Conservation (phyloP, 192 early-diverging fungal genomes). For the Podila clonocystis region DNA sequence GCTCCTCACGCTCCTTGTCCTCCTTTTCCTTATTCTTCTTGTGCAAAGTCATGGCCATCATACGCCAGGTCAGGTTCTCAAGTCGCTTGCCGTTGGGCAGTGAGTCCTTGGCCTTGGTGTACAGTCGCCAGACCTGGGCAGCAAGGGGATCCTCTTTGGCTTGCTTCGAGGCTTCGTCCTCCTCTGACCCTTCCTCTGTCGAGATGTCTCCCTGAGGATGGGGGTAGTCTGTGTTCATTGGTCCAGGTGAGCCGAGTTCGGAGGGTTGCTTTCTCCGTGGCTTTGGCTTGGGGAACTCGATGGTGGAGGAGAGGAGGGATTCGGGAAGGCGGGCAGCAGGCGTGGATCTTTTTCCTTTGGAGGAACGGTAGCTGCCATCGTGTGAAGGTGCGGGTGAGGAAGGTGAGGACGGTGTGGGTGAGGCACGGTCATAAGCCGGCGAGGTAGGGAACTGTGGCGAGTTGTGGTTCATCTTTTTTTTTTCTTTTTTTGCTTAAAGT, state of each 20-base stretch:
- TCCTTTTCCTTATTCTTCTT: slow-evolving; percentile 51
- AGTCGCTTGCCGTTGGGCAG: slow-evolving; percentile 79
- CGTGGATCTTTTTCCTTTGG: slow-evolving; percentile 32
- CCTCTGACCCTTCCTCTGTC: slow-evolving; percentile 35
- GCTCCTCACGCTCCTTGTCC: slow-evolving; percentile 26
- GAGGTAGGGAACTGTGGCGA: slow-evolving; percentile 50
- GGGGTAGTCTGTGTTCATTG: slow-evolving; percentile 11
- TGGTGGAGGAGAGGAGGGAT: slow-evolving; percentile 49
- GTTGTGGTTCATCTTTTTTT: slow-evolving; percentile 34
- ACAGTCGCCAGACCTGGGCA: slow-evolving; percentile 78
- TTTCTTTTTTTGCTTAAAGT: not conserved
- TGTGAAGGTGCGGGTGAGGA: slow-evolving; percentile 50
- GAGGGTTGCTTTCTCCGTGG: slow-evolving; percentile 46
- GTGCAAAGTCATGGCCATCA: slow-evolving; percentile 73
- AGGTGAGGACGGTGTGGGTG: slow-evolving; percentile 46
- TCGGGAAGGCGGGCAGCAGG: slow-evolving; percentile 37
- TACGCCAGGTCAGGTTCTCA: slow-evolving; percentile 87
- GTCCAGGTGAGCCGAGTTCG: slow-evolving; percentile 41
- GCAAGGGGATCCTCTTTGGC: slow-evolving; percentile 61
- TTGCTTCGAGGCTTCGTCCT: slow-evolving; percentile 47
- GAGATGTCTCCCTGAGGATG: slow-evolving; percentile 5
- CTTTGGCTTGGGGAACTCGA: slow-evolving; percentile 51
- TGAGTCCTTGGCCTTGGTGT: slow-evolving; percentile 81
- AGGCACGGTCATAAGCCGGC: slow-evolving; percentile 39
- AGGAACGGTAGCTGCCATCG: slow-evolving; percentile 44